Conservation (phyloP, 176 grass and related monocot species). For the Musa acuminata region DNA sequence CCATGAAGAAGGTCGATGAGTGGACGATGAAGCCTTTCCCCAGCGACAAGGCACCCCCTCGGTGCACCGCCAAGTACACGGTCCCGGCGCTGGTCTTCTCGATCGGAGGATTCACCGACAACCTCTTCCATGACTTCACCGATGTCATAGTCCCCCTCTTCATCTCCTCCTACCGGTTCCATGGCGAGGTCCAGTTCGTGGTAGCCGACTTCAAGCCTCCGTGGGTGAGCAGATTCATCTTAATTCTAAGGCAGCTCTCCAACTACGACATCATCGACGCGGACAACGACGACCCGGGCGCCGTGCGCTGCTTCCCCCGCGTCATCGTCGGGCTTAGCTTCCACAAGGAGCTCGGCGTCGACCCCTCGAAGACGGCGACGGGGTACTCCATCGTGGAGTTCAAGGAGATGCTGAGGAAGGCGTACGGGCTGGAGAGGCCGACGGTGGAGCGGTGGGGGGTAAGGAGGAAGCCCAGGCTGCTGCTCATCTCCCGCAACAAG, state of each 20-base stretch:
- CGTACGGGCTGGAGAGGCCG: slow-evolving; percentile 59
- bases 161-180: slow-evolving; percentile 44
- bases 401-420: slow-evolving; percentile 40
- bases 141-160: slow-evolving; percentile 80
- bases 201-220: slow-evolving; percentile 46
- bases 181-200: slow-evolving; percentile 66
- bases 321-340: slow-evolving; percentile 44
- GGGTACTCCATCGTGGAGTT: slow-evolving; percentile 38
- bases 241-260: slow-evolving; percentile 56
- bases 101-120: slow-evolving; percentile 70
- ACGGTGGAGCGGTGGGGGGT: slow-evolving; percentile 35
- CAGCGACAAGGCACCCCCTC: slow-evolving; percentile 30
- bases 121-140: slow-evolving; percentile 86
- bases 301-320: slow-evolving; percentile 51
- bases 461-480: slow-evolving; percentile 32
- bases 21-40: slow-evolving; percentile 34
- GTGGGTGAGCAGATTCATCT: slow-evolving; percentile 72
- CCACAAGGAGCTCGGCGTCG: slow-evolving; percentile 62
- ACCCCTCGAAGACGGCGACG: slow-evolving; percentile 22
- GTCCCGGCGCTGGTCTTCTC: slow-evolving; percentile 79
- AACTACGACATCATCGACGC: slow-evolving; percentile 61
- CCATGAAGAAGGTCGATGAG: neutral
- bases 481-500: slow-evolving; percentile 43
- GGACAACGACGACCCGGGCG: slow-evolving; percentile 39
- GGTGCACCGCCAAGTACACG: slow-evolving; percentile 53